Evolutionary conservation across 2,329 filamentous ascomycete genomes (phyloP).

Genomic region (Anisogramma anomala): DNA sequence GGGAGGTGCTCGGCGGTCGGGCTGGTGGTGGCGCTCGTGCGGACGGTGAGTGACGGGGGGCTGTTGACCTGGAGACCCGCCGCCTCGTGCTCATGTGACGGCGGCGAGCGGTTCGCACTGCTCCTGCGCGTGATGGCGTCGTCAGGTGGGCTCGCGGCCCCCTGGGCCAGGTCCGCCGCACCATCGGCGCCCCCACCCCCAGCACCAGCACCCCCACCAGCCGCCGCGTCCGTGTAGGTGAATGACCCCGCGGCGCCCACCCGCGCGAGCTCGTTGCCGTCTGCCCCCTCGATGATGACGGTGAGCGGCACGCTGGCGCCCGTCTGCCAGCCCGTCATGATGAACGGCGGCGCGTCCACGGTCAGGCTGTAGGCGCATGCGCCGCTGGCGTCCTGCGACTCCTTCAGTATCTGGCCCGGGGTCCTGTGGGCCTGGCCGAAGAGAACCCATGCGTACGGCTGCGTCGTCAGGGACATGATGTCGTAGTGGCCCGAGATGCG

Average conservation of each 20-base stretch:
- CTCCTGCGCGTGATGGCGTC: slow-evolving; percentile 16
- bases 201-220: slow-evolving; percentile 6
- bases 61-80: slow-evolving; percentile 20
- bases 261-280: slow-evolving; percentile 42
- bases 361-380: slow-evolving; percentile 60
- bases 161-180: slow-evolving; percentile 19
- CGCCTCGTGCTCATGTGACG: slow-evolving; percentile 15
- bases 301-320: slow-evolving; percentile 42
- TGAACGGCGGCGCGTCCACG: slow-evolving; percentile 54
- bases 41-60: slow-evolving; percentile 28
- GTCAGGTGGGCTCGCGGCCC: slow-evolving; percentile 27
- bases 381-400: slow-evolving; percentile 43
- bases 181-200: slow-evolving; percentile 1
- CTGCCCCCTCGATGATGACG: slow-evolving; percentile 39
- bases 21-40: slow-evolving; percentile 22
- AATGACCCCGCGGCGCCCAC: slow-evolving; percentile 34
- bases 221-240: slow-evolving; percentile 25
- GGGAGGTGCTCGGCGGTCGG: slow-evolving; percentile 18
- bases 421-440: slow-evolving; percentile 66
- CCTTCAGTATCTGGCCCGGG: slow-evolving; percentile 52
- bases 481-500: slow-evolving; percentile 68
- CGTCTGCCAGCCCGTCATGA: slow-evolving; percentile 38
- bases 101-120: slow-evolving; percentile 12
- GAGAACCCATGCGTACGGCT: slow-evolving; percentile 49
- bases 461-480: slow-evolving; percentile 44